phyloP scores from a whole-genome alignment of 257 asterid species.

The Striga asiatica region DNA sequence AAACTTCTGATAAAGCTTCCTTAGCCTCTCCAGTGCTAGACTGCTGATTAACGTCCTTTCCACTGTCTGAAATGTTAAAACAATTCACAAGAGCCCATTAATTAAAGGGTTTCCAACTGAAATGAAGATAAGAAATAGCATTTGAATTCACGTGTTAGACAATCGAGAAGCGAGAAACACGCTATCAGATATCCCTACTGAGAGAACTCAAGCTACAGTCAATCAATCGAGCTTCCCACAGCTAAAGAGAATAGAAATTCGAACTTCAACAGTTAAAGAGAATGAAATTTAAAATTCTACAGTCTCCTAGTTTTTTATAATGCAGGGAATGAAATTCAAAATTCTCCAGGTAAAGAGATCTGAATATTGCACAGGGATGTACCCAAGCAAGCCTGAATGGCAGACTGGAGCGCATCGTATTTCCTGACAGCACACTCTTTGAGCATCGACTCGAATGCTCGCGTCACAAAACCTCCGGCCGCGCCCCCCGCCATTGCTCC shows the following conservation, averaged over 20 bases:
- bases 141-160: neutral
- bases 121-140: too few relatives aligned
- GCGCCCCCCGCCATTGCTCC: conserved; percentile 74
- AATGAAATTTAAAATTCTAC: too few relatives aligned
- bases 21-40: conserved; percentile 31
- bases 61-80: conserved; percentile 44
- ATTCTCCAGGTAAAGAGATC: conserved; percentile 9
- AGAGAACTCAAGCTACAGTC: conserved; percentile 10
- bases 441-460: conserved; percentile 95
- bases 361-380: conserved; percentile 11
- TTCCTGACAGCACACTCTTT: conserved; percentile 75
- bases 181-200: neutral
- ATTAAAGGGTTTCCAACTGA: conserved; percentile 4
- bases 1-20: conserved; percentile 38
- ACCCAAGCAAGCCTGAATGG: conserved; percentile 74
- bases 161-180: conserved; percentile 1
- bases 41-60: conserved; percentile 52
- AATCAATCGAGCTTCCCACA: conserved; percentile 8
- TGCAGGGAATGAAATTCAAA: neutral
- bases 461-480: conserved; percentile 90
- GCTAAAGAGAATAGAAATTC: too few relatives aligned
- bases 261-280: too few relatives aligned
- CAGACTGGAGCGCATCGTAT: conserved; percentile 49
- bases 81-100: conserved; percentile 10
- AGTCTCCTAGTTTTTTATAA: neutral